Percentiles rank a stretch among this genome's conserved stretches.
These are phyloP conservation scores for Lentinus polychrous DNA, from an alignment of 1,284 basidiomycete genomes.

Conservation along the genomic window DNA sequence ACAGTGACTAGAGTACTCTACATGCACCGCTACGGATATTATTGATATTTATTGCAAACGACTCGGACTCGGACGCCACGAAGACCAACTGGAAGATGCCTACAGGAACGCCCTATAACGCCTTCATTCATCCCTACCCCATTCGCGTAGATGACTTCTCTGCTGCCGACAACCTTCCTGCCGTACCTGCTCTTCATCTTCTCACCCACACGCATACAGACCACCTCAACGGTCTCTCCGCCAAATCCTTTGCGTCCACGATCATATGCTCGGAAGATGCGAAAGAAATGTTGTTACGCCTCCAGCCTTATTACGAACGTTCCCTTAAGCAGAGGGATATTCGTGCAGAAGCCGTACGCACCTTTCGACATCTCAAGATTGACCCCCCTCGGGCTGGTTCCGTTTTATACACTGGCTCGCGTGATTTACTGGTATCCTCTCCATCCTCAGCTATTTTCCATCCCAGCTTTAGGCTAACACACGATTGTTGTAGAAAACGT, in stretches of 20 bases:
- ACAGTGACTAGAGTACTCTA: background rate
- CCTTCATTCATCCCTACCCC: constrained; percentile 61
- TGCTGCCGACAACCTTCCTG: constrained; percentile 25
- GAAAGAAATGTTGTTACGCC: constrained; percentile 74
- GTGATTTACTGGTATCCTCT: constrained; percentile 57
- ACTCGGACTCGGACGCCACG: too few species aligned
- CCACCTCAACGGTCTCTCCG: constrained; percentile 64
- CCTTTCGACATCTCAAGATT: constrained; percentile 64
- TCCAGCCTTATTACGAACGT: constrained; percentile 66
- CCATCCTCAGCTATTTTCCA: background rate
- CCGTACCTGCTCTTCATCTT: constrained; percentile 58
- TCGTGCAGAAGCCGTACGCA: constrained; percentile 48
- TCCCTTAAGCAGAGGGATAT: constrained; percentile 45
- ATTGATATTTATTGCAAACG: background rate
- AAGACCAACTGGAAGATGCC: constrained; percentile 49
- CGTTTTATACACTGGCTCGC: constrained; percentile 39
- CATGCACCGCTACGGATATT: too few species aligned
- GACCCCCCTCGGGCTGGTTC: constrained; percentile 44
- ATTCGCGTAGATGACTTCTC: constrained; percentile 80
- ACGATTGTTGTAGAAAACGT: constrained; percentile 29
- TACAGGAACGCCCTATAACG: constrained; percentile 59
- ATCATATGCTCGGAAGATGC: constrained; percentile 76
- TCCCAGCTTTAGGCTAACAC: background rate
- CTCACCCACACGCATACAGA: constrained; percentile 84
- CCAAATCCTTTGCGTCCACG: constrained; percentile 59